phyloP scores from a whole-genome alignment of 2,329 filamentous ascomycete species.

The Myriosclerotinia scirpicola region DNA sequence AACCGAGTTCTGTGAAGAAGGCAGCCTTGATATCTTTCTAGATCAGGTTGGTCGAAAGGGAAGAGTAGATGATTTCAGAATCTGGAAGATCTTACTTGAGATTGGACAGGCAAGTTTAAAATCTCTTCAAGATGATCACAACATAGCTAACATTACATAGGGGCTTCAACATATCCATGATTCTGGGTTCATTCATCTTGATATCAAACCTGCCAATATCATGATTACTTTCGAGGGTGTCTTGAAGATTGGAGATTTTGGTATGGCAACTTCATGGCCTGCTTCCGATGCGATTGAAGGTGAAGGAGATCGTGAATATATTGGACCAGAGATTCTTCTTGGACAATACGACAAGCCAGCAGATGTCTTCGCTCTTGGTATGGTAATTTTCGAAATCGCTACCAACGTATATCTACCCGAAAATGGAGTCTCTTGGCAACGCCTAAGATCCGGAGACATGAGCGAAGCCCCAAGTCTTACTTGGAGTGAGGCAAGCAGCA shows the following conservation, averaged over 20 bases:
- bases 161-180: conserved; percentile 89
- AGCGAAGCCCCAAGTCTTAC: conserved; percentile 86
- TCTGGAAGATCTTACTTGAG: conserved; percentile 97
- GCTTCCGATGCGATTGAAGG: conserved; percentile 75
- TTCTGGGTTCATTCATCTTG: conserved; percentile 79
- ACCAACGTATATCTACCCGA: conserved; percentile 92
- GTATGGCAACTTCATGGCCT: conserved; percentile 77
- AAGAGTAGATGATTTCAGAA: conserved; percentile 91
- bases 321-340: conserved; percentile 86
- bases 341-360: conserved; percentile 87
- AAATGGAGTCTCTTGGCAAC: conserved; percentile 88
- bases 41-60: conserved; percentile 79
- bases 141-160: conserved; percentile 48
- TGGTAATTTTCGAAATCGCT: conserved; percentile 93
- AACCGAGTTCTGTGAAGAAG: conserved; percentile 95
- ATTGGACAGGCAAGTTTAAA: conserved; percentile 66
- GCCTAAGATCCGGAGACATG: conserved; percentile 83
- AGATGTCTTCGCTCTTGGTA: conserved; percentile 89
- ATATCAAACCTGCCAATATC: conserved; percentile 83
- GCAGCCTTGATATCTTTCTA: conserved; percentile 83
- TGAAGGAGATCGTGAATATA: conserved; percentile 95
- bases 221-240: conserved; percentile 78
- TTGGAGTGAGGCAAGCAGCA: conserved; percentile 69
- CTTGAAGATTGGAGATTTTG: conserved; percentile 85
- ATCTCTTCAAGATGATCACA: background rate